These are phyloP conservation scores for Pseudopediastrum boryanum DNA, from an alignment of 139 green algal genomes.

Conservation along the genomic window DNA sequence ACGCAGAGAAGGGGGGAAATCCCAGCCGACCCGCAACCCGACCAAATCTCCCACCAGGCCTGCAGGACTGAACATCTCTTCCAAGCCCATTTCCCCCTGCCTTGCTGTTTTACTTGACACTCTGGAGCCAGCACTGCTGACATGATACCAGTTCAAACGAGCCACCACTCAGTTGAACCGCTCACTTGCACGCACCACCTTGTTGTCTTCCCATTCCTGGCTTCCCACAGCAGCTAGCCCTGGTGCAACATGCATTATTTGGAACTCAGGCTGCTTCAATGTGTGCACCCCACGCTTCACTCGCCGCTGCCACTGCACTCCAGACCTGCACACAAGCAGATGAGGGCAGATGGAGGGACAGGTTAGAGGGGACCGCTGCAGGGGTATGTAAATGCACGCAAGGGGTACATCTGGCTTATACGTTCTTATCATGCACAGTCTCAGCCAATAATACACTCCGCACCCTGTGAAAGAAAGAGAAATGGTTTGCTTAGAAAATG, in stretches of 20 bases:
- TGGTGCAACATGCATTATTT: conserved; percentile 21
- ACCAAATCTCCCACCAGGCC: too few species aligned
- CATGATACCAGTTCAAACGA: too few species aligned
- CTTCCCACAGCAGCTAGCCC: too few species aligned
- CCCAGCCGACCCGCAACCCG: too few species aligned
- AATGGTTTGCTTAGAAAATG: neutral
- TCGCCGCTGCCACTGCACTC: conserved; percentile 14
- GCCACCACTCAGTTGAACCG: too few species aligned
- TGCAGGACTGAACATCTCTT: too few species aligned
- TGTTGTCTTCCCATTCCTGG: too few species aligned
- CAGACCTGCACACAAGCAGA: neutral
- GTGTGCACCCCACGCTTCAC: conserved; percentile 29
- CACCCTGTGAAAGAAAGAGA: neutral
- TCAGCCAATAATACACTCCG: neutral
- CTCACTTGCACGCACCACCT: too few species aligned
- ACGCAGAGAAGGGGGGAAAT: too few species aligned
- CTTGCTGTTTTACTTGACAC: too few species aligned
- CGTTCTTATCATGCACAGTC: neutral
- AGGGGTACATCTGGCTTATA: neutral
- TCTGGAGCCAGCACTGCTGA: too few species aligned
- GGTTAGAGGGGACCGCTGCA: neutral
- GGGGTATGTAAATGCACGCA: neutral
- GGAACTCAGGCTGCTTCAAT: conserved; percentile 15
- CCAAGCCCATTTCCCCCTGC: too few species aligned
- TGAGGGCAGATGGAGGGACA: neutral